Conservation (phyloP, 148 eudicot genomes). For the Nepenthes gracilis region DNA sequence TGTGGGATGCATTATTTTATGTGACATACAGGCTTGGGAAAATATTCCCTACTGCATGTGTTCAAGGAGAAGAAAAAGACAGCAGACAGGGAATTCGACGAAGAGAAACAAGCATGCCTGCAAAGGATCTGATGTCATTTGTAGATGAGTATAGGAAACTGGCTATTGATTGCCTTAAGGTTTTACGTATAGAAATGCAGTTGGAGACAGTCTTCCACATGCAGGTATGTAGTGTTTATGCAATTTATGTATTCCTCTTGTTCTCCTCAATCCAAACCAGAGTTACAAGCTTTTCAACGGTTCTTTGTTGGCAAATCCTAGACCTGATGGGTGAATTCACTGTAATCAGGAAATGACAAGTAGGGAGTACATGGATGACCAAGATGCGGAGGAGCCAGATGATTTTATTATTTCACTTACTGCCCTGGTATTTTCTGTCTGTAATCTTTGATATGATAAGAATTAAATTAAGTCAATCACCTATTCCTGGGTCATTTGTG, state of each 20-base stretch:
- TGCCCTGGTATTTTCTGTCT: slow-evolving; percentile 51
- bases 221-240: slow-evolving; percentile 53
- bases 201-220: slow-evolving; percentile 86
- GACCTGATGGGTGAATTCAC: slow-evolving; percentile 11
- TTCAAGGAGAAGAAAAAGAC: slow-evolving; percentile 45
- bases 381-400: slow-evolving; percentile 99
- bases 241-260: not conserved
- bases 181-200: slow-evolving; percentile 94
- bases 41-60: slow-evolving; percentile 44
- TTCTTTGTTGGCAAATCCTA: slow-evolving; percentile 2
- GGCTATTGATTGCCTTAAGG: slow-evolving; percentile 95
- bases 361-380: slow-evolving; percentile 87
- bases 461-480: not conserved
- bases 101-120: slow-evolving; percentile 34
- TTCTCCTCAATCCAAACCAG: not conserved
- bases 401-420: slow-evolving; percentile 88
- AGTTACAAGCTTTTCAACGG: not conserved
- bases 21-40: slow-evolving; percentile 53
- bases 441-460: not conserved
- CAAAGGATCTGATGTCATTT: slow-evolving; percentile 73
- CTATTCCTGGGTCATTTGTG: not conserved
- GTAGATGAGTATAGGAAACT: slow-evolving; percentile 92
- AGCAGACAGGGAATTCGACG: slow-evolving; percentile 36
- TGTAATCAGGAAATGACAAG: slow-evolving; percentile 69
- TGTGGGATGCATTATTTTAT: slow-evolving; percentile 1